These are phyloP conservation scores for Debaryomyces udenii DNA, from an alignment of 1,139 yeast species.

Conservation along the genomic window DNA sequence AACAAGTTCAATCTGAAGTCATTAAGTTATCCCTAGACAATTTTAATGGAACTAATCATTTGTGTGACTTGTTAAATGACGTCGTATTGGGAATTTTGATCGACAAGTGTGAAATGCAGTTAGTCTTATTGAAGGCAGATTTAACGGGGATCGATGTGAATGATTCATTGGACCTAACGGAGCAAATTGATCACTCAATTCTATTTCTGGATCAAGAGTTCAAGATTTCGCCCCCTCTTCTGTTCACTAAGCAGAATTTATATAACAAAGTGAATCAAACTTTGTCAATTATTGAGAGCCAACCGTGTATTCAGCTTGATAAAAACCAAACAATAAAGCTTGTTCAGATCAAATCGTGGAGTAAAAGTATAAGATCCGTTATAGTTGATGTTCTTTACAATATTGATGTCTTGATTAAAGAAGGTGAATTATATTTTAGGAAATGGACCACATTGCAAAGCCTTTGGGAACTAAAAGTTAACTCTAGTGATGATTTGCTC, in stretches of 20 bases:
- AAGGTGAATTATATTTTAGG: slow-evolving; percentile 38
- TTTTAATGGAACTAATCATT: slow-evolving; percentile 36
- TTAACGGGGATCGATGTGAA: not conserved
- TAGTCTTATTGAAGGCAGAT: slow-evolving; percentile 12
- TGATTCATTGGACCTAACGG: slow-evolving; percentile 3
- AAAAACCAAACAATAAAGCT: not conserved
- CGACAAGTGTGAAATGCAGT: slow-evolving; percentile 29
- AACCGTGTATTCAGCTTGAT: slow-evolving; percentile 11
- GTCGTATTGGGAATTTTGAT: slow-evolving; percentile 40
- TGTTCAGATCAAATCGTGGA: not conserved
- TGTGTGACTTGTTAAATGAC: slow-evolving; percentile 44
- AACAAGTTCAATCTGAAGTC: slow-evolving; percentile 43
- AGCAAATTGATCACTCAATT: slow-evolving; percentile 3
- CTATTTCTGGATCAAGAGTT: slow-evolving; percentile 47
- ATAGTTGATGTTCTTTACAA: slow-evolving; percentile 13
- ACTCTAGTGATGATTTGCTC: slow-evolving; percentile 23
- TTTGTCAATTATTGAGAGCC: slow-evolving; percentile 19
- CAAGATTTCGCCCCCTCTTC: slow-evolving; percentile 35
- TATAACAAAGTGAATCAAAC: slow-evolving; percentile 16
- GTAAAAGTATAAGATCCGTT: not conserved
- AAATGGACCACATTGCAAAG: slow-evolving; percentile 62
- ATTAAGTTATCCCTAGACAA: slow-evolving; percentile 46
- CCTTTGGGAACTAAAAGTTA: slow-evolving; percentile 54
- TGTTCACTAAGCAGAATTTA: slow-evolving; percentile 22
- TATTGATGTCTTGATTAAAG: slow-evolving; percentile 23